These are phyloP conservation scores for Aphanoascus verrucosus DNA, from an alignment of 2,329 filamentous ascomycete genomes.

Conservation along the genomic window DNA sequence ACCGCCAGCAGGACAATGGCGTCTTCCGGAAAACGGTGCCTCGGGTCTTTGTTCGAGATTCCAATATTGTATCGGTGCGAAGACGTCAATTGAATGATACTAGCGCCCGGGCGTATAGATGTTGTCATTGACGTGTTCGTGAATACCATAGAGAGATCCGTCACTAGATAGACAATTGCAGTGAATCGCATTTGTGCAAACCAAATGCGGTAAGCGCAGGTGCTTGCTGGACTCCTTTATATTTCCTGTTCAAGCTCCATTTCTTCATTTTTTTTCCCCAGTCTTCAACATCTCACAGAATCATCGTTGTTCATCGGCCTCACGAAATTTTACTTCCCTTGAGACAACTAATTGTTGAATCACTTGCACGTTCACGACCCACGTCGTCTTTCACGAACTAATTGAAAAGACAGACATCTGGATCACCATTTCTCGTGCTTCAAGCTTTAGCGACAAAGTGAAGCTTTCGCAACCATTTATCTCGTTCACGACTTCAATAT, in stretches of 20 bases:
- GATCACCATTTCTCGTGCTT: too few relatives aligned
- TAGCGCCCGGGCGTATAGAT: background rate
- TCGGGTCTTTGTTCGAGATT: background rate
- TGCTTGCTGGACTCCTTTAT: background rate
- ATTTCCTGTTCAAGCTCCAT: background rate
- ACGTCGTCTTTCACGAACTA: too few relatives aligned
- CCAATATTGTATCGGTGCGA: background rate
- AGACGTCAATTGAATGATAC: background rate
- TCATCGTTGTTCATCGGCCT: background rate
- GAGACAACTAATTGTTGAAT: background rate
- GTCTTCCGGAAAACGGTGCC: background rate
- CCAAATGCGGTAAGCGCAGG: background rate
- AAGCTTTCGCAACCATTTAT: too few relatives aligned
- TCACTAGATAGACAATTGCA: conserved; percentile 1
- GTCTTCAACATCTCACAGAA: background rate
- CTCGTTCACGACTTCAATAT: too few relatives aligned
- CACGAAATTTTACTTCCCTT: background rate
- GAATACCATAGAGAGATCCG: background rate
- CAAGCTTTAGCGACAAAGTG: too few relatives aligned
- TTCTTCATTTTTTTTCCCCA: background rate
- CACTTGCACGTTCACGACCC: too few relatives aligned
- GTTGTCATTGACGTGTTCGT: background rate
- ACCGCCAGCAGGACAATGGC: background rate
- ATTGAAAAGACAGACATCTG: too few relatives aligned
- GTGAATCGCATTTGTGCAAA: background rate